A percentile compares a stretch with the other conserved stretches of the same genome.
Evolutionary conservation across 2,329 filamentous ascomycete species (phyloP).

Genomic region (Lachnellula willkommii): DNA sequence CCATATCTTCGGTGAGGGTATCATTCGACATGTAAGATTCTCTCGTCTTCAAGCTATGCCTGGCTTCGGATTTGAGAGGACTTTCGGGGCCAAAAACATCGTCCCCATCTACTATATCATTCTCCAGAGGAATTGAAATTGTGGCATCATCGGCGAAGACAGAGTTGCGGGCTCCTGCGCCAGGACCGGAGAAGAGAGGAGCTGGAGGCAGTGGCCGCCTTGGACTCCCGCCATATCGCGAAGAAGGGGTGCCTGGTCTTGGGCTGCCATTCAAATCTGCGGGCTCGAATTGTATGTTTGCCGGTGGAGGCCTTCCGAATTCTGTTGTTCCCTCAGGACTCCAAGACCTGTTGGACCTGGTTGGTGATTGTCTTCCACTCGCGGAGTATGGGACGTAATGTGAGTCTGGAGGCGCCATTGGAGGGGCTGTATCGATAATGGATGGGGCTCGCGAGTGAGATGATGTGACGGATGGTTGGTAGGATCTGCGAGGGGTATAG

Average conservation of each 20-base stretch:
- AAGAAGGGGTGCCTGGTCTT: constrained; percentile 83
- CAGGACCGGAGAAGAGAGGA: constrained; percentile 67
- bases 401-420: constrained; percentile 58
- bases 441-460: constrained; percentile 44
- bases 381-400: constrained; percentile 56
- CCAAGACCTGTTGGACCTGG: constrained; percentile 52
- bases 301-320: constrained; percentile 61
- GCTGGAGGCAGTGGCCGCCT: constrained; percentile 82
- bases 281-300: constrained; percentile 73
- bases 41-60: constrained; percentile 22
- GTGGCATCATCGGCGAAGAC: constrained; percentile 63
- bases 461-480: constrained; percentile 42
- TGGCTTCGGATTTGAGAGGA: constrained; percentile 18
- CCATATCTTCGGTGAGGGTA: constrained; percentile 34
- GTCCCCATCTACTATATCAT: constrained; percentile 44
- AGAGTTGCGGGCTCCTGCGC: constrained; percentile 43
- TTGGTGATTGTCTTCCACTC: constrained; percentile 46
- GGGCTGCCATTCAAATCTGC: constrained; percentile 85
- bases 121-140: constrained; percentile 63
- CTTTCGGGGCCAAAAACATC: constrained; percentile 67
- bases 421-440: constrained; percentile 52
- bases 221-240: constrained; percentile 81
- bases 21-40: constrained; percentile 36
- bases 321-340: constrained; percentile 48
- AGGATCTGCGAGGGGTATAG: constrained; percentile 37